Conservation (phyloP, 1,284 basidiomycete species). For the Mycena citricolor region DNA sequence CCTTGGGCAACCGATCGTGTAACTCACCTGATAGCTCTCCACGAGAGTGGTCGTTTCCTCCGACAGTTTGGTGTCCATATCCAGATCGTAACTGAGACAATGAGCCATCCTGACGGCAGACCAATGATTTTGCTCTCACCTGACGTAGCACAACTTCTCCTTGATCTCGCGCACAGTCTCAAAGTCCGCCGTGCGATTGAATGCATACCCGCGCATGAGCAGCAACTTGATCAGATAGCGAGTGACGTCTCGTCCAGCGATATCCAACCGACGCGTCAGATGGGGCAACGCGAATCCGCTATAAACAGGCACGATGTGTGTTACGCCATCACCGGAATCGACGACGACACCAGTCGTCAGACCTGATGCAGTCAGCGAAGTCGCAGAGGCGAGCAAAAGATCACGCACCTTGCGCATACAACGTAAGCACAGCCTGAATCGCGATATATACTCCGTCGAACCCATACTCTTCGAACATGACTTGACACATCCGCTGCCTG, state of each 20-base stretch:
- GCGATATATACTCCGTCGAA: conserved; percentile 97
- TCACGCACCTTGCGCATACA: conserved; percentile 92
- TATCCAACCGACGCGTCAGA: conserved; percentile 91
- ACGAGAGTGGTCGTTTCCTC: conserved; percentile 98
- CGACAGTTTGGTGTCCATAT: conserved; percentile 89
- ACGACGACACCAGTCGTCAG: conserved; percentile 98
- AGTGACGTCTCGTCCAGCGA: conserved; percentile 97
- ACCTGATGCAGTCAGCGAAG: conserved; percentile 51
- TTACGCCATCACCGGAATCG: conserved; percentile 98
- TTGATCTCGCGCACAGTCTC: conserved; percentile 99
- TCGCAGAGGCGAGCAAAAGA: background rate
- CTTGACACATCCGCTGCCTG: conserved; percentile 91
- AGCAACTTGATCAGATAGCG: conserved; percentile 98
- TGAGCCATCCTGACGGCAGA: background rate
- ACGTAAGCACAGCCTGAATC: conserved; percentile 96
- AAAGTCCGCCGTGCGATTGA: conserved; percentile 99
- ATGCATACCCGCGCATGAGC: conserved; percentile 97
- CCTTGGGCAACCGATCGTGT: background rate
- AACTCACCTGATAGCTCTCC: conserved; percentile 88
- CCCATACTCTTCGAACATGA: conserved; percentile 99
- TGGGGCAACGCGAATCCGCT: conserved; percentile 96
- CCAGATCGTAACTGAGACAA: conserved; percentile 82
- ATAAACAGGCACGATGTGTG: conserved; percentile 98
- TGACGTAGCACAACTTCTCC: conserved; percentile 97
- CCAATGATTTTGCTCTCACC: too few relatives aligned